Evolutionary conservation across 2,329 filamentous ascomycete genomes (phyloP).

Genomic region (Cladosporium sphaerospermum): DNA sequence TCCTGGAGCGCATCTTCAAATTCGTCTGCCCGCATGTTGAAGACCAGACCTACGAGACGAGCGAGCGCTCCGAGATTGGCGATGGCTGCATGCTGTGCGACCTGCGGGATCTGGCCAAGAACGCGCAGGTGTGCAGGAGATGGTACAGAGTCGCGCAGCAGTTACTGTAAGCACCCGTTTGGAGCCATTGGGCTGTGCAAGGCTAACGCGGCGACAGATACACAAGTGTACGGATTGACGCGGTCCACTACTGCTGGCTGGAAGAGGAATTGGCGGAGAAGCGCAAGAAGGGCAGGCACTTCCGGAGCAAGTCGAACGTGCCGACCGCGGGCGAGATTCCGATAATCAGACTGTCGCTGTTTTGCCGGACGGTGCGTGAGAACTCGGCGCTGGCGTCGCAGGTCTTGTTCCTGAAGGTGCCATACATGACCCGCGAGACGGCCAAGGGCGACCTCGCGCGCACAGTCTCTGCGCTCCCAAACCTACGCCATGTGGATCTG

Average conservation of each 20-base stretch:
- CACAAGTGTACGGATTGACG: constrained; percentile 83
- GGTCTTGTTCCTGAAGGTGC: constrained; percentile 77
- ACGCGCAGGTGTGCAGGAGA: constrained; percentile 63
- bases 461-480: constrained; percentile 76
- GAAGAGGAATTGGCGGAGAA: constrained; percentile 75
- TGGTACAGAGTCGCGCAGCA: constrained; percentile 60
- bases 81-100: constrained; percentile 91
- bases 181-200: constrained; percentile 16
- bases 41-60: constrained; percentile 73
- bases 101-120: constrained; percentile 78
- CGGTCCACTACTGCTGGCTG: constrained; percentile 87
- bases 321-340: constrained; percentile 76
- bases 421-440: constrained; percentile 90
- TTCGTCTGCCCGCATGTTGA: constrained; percentile 75
- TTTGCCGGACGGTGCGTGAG: constrained; percentile 76
- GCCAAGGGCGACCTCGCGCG: constrained; percentile 78
- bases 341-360: constrained; percentile 65
- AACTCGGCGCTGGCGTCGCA: constrained; percentile 62
- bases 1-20: constrained; percentile 71
- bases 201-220: constrained; percentile 4
- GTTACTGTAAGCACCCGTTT: constrained; percentile 51
- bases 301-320: constrained; percentile 60
- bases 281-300: constrained; percentile 52
- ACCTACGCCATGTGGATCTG: constrained; percentile 82
- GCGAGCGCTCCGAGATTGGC: constrained; percentile 71